Conservation (phyloP, 2,329 filamentous ascomycete species). For the Coniella vitis region DNA sequence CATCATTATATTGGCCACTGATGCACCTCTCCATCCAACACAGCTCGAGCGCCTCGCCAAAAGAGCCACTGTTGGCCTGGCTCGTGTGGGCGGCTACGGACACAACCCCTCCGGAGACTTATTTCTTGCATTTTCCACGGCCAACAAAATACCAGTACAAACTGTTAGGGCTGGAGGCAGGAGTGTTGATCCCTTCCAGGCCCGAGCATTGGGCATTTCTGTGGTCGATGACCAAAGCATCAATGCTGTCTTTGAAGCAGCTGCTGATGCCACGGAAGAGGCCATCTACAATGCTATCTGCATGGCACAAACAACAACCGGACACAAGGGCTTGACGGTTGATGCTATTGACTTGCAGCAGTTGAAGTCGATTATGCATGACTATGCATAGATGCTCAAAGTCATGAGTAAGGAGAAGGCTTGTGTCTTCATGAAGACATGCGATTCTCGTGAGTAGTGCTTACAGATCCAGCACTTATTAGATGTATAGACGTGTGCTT, state of each 20-base stretch:
- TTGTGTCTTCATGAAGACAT: too few species aligned
- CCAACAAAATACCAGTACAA: slow-evolving; percentile 42
- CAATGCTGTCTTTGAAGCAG: slow-evolving; percentile 55
- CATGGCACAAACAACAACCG: slow-evolving; percentile 53
- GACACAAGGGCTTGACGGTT: slow-evolving; percentile 41
- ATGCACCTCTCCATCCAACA: slow-evolving; percentile 28
- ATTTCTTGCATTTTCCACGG: slow-evolving; percentile 61
- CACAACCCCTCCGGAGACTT: slow-evolving; percentile 59
- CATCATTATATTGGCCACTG: slow-evolving; percentile 52
- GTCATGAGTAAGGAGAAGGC: not conserved
- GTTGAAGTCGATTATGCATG: slow-evolving; percentile 39
- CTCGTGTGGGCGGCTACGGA: slow-evolving; percentile 54
- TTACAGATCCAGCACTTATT: not conserved
- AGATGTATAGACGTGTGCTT: not conserved
- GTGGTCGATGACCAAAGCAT: slow-evolving; percentile 53
- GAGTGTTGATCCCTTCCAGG: slow-evolving; percentile 33
- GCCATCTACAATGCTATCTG: slow-evolving; percentile 58
- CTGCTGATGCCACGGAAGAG: slow-evolving; percentile 57
- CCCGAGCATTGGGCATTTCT: slow-evolving; percentile 31
- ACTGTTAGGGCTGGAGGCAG: slow-evolving; percentile 26
- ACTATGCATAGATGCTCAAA: slow-evolving; percentile 22
- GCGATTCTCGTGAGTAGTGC: too few species aligned
- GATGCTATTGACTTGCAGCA: slow-evolving; percentile 42
- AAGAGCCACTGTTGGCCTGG: slow-evolving; percentile 49
- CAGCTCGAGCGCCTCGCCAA: slow-evolving; percentile 28